Base-by-base conservation (phyloP, 140 eudicot genomes). In the Cichorium intybus region DNA sequence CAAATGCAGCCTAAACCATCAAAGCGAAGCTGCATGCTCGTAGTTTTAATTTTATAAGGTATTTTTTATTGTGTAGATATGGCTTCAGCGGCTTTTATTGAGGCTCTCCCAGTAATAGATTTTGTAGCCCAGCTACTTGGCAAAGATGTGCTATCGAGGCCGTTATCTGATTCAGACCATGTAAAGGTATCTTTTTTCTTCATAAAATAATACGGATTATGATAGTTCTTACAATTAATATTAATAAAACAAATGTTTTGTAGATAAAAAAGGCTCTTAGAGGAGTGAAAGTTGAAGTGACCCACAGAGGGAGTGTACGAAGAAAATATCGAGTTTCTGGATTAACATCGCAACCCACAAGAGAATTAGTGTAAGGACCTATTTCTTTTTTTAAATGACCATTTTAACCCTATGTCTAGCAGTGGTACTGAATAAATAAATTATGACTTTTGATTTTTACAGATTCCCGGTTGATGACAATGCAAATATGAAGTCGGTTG, bases 271-370 rank as follows among this genome's bases (percentile, higher is more conserved):
- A 87, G 73, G 95, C 84, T 45, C 86, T 87, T 18, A 81, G 95
- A 79, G 95, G 95, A 46, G 80, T 87, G 26, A 87, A 87, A 84
- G 91, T 87, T 48, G 95, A 87, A 74, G 95, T 87, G 54, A 87
- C 95, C 46, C 95, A 87, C 70, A 59, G 95, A 71, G 88, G 84
- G 24, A 76, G 66, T 71, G 88, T 84, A 48, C 82, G 95, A 7
- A 87, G 95, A 63, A 87, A 87, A 64, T 87, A 87, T 64, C 82
- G 91, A 35, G 83, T 87, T 67, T 84, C 86, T 12, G 95, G 95
- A 50, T 66, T 87, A 63, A 81, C 95, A 57, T 61, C 95, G 49
- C 95, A 84, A 60, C 91, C 88, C 57, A 87, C 95, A 17, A 73
- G 91, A 63, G 91, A 87, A 70, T 79, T 87, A 69, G 87, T 81